These are phyloP conservation scores for Epichloe uncinata DNA, from an alignment of 2,329 filamentous ascomycete genomes.

Conservation along the genomic window DNA sequence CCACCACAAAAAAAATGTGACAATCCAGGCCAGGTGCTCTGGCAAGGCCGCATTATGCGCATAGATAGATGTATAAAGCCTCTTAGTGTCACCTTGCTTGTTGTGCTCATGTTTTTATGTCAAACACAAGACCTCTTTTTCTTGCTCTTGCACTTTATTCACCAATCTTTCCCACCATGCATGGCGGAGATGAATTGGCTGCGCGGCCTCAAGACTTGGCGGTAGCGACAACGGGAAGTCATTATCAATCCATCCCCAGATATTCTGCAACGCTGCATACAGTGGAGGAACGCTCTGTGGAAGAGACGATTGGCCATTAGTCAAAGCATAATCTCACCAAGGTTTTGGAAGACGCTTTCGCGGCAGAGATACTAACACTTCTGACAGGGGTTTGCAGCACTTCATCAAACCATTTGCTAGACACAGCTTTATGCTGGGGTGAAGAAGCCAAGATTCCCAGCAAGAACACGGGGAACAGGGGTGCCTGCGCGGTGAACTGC, in stretches of 20 bases:
- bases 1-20: too few species aligned
- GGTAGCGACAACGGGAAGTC: slow-evolving; percentile 12
- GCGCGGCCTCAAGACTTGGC: slow-evolving; percentile 7
- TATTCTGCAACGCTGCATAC: slow-evolving; percentile 18
- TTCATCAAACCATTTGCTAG: slow-evolving; percentile 22
- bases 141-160: slow-evolving; percentile 16
- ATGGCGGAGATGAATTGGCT: slow-evolving; percentile 16
- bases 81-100: too few species aligned
- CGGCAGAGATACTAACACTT: slow-evolving; percentile 21
- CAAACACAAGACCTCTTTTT: slow-evolving; percentile 24
- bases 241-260: slow-evolving; percentile 22
- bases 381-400: slow-evolving; percentile 24
- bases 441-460: slow-evolving; percentile 23
- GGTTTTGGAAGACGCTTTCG: neutral
- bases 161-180: slow-evolving; percentile 30
- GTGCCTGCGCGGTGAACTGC: slow-evolving; percentile 28
- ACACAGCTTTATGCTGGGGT: slow-evolving; percentile 15
- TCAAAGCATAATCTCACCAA: neutral
- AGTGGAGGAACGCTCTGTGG: slow-evolving; percentile 28
- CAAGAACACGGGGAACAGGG: slow-evolving; percentile 28
- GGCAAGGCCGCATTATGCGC: neutral
- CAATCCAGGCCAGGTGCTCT: too few species aligned
- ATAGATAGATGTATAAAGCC: neutral
- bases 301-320: neutral
- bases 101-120: slow-evolving; percentile 14